Base-by-base conservation (phyloP, 805 yeast species). In the Metschnikowia kofuensis region DNA sequence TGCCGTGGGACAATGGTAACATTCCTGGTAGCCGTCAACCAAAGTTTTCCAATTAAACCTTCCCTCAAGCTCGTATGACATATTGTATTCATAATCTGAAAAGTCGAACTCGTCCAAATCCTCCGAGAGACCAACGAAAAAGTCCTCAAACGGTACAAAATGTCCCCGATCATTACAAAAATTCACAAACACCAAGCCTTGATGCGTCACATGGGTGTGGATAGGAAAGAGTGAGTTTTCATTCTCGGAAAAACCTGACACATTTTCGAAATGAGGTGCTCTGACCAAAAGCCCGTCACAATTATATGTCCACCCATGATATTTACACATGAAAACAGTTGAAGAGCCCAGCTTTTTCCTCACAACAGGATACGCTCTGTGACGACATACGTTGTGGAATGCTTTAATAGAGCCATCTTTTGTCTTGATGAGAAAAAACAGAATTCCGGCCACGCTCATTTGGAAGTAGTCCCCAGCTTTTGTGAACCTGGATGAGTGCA, bases 1-100 rank as follows among this genome's bases (percentile, higher is more conserved):
- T 1, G 85, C 85, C 10, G 85, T 81, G 40, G 86, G 85, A 62
- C 85, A 81, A 62, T 81, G 86, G 65, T 81, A 81, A 57, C 85
- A 81, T 64, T 81, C 85, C 66, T 81, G 84, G 65, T 81, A 81
- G 8, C 86, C 85, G 57, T 81, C 85, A 84, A 81, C 79, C 51
- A 81, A 69, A 4, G 85, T 81, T 58, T 81, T 81, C 85, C 86
- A 81, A 67, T 81, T 81, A 69, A 81, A 81, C 57, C 77, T 68
- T 43, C 86, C 85, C 54, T 80, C 83, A 40, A 81, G 70, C 60
- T 81, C 85, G 56, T 80, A 81, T 12, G 83, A 77, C 84, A 80
- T 79, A 64, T 81, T 80, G 66, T 80, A 81, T 54, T 81, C 84
- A 57, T 81, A 81, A 61, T 81, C 85, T 29, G 70, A 64, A 58